phyloP scores from a whole-genome alignment of 2,329 filamentous ascomycete genomes.

The Xylaria polymorpha region DNA sequence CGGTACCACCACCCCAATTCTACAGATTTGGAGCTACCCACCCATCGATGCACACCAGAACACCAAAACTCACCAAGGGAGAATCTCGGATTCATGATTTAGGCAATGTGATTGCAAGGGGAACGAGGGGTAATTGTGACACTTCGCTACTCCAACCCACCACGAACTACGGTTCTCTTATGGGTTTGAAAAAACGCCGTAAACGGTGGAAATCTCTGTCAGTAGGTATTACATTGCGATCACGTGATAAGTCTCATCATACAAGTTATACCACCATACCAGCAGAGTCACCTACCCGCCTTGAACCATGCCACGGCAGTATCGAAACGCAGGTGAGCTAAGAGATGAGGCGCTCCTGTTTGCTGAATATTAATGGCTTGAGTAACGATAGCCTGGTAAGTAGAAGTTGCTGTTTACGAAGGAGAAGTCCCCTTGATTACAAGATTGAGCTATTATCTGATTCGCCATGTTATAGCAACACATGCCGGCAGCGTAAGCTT shows the following conservation, averaged over 20 bases:
- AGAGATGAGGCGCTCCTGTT: background rate
- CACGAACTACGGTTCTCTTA: background rate
- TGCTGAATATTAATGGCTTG: constrained; percentile 5
- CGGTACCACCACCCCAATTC: background rate
- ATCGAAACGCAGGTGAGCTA: constrained; percentile 30
- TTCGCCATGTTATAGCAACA: constrained; percentile 47
- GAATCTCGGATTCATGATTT: background rate
- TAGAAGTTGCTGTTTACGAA: background rate
- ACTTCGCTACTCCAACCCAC: background rate
- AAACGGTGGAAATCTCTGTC: too few species aligned
- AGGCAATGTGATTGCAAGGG: background rate
- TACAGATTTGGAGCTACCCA: background rate
- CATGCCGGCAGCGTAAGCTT: constrained; percentile 53
- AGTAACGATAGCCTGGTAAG: constrained; percentile 28
- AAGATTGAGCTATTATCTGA: constrained; percentile 12
- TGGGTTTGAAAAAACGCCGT: background rate
- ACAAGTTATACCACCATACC: background rate
- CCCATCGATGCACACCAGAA: background rate
- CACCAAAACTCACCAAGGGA: background rate
- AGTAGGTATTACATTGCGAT: background rate
- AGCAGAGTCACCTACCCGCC: background rate
- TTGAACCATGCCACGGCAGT: constrained; percentile 27
- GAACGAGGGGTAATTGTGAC: background rate
- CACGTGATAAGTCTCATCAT: background rate
- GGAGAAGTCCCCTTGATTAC: background rate